Evolutionary conservation across 1,284 basidiomycete genomes (phyloP), one percentile per base, ranked within the genome.

Genomic region (Fomitopsis betulina): DNA sequence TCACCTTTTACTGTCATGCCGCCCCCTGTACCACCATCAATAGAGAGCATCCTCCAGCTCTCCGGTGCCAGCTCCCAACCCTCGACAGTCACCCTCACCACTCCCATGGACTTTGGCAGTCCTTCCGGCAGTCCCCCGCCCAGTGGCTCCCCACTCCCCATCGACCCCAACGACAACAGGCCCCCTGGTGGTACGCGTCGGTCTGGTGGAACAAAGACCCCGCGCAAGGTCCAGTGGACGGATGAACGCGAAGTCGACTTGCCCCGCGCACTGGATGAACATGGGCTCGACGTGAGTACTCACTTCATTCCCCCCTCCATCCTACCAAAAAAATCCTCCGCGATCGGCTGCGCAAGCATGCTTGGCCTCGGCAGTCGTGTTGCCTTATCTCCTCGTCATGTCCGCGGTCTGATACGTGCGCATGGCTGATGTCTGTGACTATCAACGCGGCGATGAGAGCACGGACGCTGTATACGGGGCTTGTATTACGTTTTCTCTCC

Each of bases 181-280:
- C 65, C 63, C 32, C 64, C 68, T 8, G 64, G 64, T n/a, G 67
- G 64, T 30, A 74, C 71, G 5, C 68, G 72, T 27, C 50, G 67
- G 10, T 59, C 64, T 2, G 77, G 32, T 25, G 55, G 76, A 35
- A 66, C 62, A 42, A 77, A 78, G 63, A 79, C 78, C 5, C 78
- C 78, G 5, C 74, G 78, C 25, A 79, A 77, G 63, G 78, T 81
- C 3, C 79, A 80, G 63, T 81, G 80, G 80, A 68, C 66, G 53
- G 61, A 67, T 60, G 64, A 66, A 21, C 60, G 63, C 13, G 57
- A 54, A 2, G 47, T 57, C 19, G 55, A 55, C 9, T 51, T 58
- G 39, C 65, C 67, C n/a, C 75, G 75, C 63, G 72, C 72, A 37
- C 65, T 83, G 38, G 81, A 83, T 61, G 77, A 81, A 65, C 70